Evolutionary conservation across 345 rosid species (phyloP).

Genomic region (Pugionium cornutum): DNA sequence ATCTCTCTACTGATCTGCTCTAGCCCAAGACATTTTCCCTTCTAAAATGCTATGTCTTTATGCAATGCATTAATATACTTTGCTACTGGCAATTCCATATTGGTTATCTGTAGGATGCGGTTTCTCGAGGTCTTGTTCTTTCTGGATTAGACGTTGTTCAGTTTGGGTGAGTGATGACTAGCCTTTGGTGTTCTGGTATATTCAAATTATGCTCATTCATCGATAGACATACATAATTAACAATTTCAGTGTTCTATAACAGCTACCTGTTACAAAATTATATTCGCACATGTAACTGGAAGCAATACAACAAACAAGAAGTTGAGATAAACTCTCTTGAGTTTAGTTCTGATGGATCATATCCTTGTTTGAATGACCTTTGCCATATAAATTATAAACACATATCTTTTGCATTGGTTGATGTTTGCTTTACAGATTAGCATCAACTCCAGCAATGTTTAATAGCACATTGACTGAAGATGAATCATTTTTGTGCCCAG

Average conservation of each 20-base stretch:
- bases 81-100: conserved; percentile 25
- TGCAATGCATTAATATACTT: conserved; percentile 8
- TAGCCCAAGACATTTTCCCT: neutral
- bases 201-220: conserved; percentile 11
- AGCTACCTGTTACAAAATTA: conserved; percentile 15
- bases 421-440: conserved; percentile 54
- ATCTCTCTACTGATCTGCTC: neutral
- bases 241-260: neutral
- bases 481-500: conserved; percentile 73
- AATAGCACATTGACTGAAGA: conserved; percentile 83
- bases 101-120: conserved; percentile 68
- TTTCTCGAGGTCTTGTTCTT: conserved; percentile 74
- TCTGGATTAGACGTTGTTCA: conserved; percentile 81
- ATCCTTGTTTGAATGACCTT: conserved; percentile 13
- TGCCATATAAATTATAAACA: neutral
- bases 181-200: conserved; percentile 14
- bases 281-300: neutral
- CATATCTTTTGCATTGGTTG: conserved; percentile 11
- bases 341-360: neutral
- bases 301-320: conserved; percentile 10
- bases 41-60: neutral
- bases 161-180: conserved; percentile 66
- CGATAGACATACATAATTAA: neutral
- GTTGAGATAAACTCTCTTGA: neutral
- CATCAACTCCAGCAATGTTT: conserved; percentile 99